Conservation (phyloP, 2,329 filamentous ascomycete genomes). For the Stagonosporopsis chrysanthemi region DNA sequence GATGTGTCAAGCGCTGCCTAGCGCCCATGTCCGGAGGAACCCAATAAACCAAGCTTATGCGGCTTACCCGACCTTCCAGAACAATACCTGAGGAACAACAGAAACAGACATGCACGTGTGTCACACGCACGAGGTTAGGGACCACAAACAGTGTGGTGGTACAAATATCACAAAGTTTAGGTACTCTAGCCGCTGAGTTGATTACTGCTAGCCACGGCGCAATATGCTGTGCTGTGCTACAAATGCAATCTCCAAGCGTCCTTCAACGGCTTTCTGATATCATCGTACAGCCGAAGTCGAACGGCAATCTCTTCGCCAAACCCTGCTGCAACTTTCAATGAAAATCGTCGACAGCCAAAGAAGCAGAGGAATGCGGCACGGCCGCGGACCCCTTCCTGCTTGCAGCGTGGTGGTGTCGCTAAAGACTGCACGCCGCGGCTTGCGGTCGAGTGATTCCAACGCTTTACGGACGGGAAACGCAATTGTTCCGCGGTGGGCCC, state of each 20-base stretch:
- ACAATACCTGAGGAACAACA: conserved; percentile 24
- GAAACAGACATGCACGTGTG: conserved; percentile 17
- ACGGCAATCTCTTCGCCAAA: conserved; percentile 30
- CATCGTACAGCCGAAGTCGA: conserved; percentile 17
- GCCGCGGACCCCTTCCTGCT: conserved; percentile 26
- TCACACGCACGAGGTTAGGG: conserved; percentile 20
- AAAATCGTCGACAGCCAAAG: conserved; percentile 26
- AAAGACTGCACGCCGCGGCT: conserved; percentile 20
- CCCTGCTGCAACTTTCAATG: conserved; percentile 26
- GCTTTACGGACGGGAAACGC: conserved; percentile 40
- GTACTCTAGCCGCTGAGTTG: conserved; percentile 1
- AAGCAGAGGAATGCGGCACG: conserved; percentile 27
- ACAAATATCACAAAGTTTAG: conserved; percentile 16
- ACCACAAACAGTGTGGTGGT: conserved; percentile 5
- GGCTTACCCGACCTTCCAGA: conserved; percentile 40
- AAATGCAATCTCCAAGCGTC: conserved; percentile 24
- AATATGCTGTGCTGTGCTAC: conserved; percentile 23
- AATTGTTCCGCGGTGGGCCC: conserved; percentile 34
- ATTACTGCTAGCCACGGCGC: not conserved
- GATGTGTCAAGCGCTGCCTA: conserved; percentile 22
- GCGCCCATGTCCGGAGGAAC: conserved; percentile 28
- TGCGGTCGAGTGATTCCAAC: conserved; percentile 11
- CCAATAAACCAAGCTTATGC: conserved; percentile 22
- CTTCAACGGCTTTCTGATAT: conserved; percentile 41
- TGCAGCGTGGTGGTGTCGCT: conserved; percentile 29